Evolutionary conservation across 2,329 filamentous ascomycete species (phyloP).

Genomic region (Exophiala calicioides): DNA sequence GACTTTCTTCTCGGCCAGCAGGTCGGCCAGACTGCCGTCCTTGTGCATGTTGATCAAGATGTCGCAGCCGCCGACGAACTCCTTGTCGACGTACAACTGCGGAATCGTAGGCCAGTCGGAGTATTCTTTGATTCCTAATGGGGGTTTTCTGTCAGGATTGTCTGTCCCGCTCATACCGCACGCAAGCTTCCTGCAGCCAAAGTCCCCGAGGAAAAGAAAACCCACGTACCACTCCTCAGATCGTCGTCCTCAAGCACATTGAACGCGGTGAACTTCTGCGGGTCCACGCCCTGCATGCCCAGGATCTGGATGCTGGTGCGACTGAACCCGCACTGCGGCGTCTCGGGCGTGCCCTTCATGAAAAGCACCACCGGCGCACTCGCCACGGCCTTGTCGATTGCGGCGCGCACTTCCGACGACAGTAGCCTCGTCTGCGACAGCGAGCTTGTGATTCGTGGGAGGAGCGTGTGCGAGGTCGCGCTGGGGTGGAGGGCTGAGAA

Average conservation of each 20-base stretch:
- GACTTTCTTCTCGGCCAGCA: constrained; percentile 91
- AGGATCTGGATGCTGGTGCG: constrained; percentile 93
- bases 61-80: constrained; percentile 97
- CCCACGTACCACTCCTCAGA: constrained; percentile 73
- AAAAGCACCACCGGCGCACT: constrained; percentile 94
- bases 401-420: constrained; percentile 74
- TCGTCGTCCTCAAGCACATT: constrained; percentile 94
- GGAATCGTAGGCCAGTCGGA: constrained; percentile 99
- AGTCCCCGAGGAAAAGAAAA: too few relatives aligned
- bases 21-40: constrained; percentile 86
- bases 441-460: constrained; percentile 28
- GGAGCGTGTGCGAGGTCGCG: constrained; percentile 37
- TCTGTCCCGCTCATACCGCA: too few relatives aligned
- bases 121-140: constrained; percentile 92
- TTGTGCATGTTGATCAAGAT: constrained; percentile 97
- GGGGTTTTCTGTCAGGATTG: background rate
- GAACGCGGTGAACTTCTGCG: constrained; percentile 94
- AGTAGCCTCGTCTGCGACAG: constrained; percentile 57
- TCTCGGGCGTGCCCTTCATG: constrained; percentile 98
- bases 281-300: constrained; percentile 91
- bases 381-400: constrained; percentile 85
- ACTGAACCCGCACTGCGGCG: constrained; percentile 95
- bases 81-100: constrained; percentile 91
- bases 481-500: constrained; percentile 26
- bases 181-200: too few relatives aligned